These are phyloP conservation scores for Puccinia triticina DNA, from an alignment of 1,284 basidiomycete species.

Conservation along the genomic window DNA sequence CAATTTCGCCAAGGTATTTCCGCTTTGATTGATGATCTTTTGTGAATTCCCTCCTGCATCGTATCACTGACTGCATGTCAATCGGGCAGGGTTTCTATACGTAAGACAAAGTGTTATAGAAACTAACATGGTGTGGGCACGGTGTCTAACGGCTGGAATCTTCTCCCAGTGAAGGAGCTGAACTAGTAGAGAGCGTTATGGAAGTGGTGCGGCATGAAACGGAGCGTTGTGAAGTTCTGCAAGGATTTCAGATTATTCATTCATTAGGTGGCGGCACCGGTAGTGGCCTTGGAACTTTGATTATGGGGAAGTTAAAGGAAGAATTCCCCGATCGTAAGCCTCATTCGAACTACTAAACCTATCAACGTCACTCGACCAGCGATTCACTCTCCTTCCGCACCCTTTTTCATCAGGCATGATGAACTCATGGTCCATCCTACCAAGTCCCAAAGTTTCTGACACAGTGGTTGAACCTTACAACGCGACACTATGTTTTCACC, in stretches of 20 bases:
- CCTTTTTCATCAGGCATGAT: conserved; percentile 47
- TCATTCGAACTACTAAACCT: conserved; percentile 58
- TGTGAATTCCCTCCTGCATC: not conserved
- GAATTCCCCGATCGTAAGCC: conserved; percentile 61
- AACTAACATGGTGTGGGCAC: not conserved
- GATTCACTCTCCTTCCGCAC: not conserved
- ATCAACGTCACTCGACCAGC: conserved; percentile 58
- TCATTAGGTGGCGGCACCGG: conserved; percentile 61
- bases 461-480: conserved; percentile 62
- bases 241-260: conserved; percentile 61
- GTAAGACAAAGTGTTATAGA: conserved; percentile 51
- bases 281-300: conserved; percentile 60
- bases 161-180: conserved; percentile 60
- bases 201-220: conserved; percentile 61
- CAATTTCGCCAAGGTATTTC: conserved; percentile 41
- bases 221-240: conserved; percentile 60
- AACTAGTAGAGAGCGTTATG: conserved; percentile 60
- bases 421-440: conserved; percentile 51
- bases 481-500: conserved; percentile 61
- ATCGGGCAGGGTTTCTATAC: conserved; percentile 44
- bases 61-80: not conserved
- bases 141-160: conserved; percentile 53
- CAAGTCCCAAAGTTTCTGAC: conserved; percentile 58
- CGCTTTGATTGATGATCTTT: not conserved
- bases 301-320: conserved; percentile 60